Conservation (phyloP, 2,329 filamentous ascomycete genomes). For the Davidsoniella eucalypti region DNA sequence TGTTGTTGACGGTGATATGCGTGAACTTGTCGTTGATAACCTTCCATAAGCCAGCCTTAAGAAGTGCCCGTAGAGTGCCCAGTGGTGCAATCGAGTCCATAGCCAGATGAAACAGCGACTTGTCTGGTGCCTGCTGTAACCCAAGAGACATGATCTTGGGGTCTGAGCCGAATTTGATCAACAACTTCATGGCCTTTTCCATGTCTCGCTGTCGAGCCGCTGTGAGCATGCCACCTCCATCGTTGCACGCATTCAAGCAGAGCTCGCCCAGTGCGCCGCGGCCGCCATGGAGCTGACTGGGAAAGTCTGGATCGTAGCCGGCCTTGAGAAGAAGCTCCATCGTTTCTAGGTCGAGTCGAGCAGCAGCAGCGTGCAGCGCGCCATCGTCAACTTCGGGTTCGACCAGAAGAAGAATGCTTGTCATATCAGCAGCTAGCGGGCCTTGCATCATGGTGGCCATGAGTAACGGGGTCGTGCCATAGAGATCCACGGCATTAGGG, state of each 20-base stretch:
- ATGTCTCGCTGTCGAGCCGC: slow-evolving; percentile 34
- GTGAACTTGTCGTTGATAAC: slow-evolving; percentile 44
- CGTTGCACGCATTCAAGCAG: slow-evolving; percentile 34
- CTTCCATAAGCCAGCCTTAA: slow-evolving; percentile 50
- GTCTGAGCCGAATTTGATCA: slow-evolving; percentile 41
- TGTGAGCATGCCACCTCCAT: slow-evolving; percentile 25
- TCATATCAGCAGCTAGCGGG: slow-evolving; percentile 34
- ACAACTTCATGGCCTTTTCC: slow-evolving; percentile 38
- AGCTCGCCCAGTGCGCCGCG: slow-evolving; percentile 48
- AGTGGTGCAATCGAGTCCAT: slow-evolving; percentile 40
- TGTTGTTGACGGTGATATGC: slow-evolving; percentile 32
- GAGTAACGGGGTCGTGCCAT: slow-evolving; percentile 41
- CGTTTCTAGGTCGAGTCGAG: slow-evolving; percentile 38
- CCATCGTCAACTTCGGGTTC: slow-evolving; percentile 46
- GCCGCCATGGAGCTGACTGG: slow-evolving; percentile 43
- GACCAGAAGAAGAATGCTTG: slow-evolving; percentile 36
- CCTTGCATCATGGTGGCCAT: slow-evolving; percentile 41
- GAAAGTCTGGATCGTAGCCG: slow-evolving; percentile 48
- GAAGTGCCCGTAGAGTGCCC: slow-evolving; percentile 36
- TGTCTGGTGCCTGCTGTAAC: slow-evolving; percentile 17
- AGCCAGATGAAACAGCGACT: slow-evolving; percentile 42
- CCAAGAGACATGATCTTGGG: slow-evolving; percentile 36
- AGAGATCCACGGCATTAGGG: slow-evolving; percentile 38
- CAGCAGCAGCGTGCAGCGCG: slow-evolving; percentile 48
- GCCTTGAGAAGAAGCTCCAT: slow-evolving; percentile 40